Base-by-base conservation (phyloP, 2,329 filamentous ascomycete species). In the Aspergillus ochraceoroseus region DNA sequence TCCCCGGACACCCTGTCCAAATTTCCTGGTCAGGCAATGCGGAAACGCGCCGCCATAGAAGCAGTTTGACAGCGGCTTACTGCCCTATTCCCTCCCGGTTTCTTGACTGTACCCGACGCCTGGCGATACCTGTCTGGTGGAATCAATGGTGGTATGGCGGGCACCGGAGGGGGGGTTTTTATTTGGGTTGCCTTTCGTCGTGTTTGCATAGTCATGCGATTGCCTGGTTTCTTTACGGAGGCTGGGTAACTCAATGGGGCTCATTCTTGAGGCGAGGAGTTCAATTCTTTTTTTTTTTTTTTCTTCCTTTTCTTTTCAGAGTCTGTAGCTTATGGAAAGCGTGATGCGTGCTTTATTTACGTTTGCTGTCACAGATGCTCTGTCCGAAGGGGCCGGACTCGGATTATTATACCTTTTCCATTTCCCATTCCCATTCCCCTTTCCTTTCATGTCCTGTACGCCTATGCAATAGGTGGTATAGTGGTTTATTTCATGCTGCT, bases 31-130 rank as follows among this genome's bases (percentile, higher is more conserved):
- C 72, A 73, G 71, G 67, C 63, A 70, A 67, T 78, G 89, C 87
- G 87, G 87, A 94, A 94, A 95, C 86, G 87, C 89, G 87, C 87
- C 89, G 89, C 88, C 90, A 94, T 89, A 95, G 82, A 94, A 94
- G 89, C 88, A 88, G 77, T 62, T 67, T 74, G 66, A 76, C 63
- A 68, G 88, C 86, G 87, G 87, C 83, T 89, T 70, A 87, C 79
- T 55, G 80, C 80, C 75, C 73, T 76, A 52, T 54, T 58, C 54
- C 52, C 52, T 57, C 54, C 55, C 51, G 41, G 46, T 41, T 56
- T 65, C 65, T 63, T 14, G 68, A 70, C 72, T 70, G 70, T 65
- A 59, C 61, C 70, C 64, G 77, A 75, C 78, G 70, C 63, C 49
- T n/a, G n/a, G n/a, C n/a, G n/a, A n/a, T n/a, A n/a, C n/a, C n/a